Base-by-base conservation (phyloP, 805 yeast genomes). In the Maudiozyma serrabonitensis region DNA sequence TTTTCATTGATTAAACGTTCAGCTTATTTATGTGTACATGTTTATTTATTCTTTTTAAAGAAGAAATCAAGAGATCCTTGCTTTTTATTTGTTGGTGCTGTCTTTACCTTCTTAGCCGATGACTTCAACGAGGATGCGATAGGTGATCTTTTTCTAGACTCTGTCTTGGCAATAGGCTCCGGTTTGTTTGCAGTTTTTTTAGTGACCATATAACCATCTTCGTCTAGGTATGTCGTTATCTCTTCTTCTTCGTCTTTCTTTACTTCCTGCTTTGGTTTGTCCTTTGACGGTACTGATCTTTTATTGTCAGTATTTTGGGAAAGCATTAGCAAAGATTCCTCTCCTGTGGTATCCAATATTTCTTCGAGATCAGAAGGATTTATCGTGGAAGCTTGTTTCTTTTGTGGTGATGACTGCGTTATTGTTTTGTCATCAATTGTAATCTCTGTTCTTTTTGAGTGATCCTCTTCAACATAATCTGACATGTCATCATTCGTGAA, bases 121-220 rank as follows among this genome's bases (percentile, higher is more conserved):
- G 28, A 28, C 26, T 26, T 39, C 13, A 16, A 26, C 12, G 26
- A 26, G 16, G 40, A 6, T 32, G 46, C 16, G 1, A 18, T 15
- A 6, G 39, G 19, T 35, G 40, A 16, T 35, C 40, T 42, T 19
- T 18, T 42, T 9, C 23, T 41, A 28, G 58, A 47, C 6, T 55
- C 42, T 6, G 52, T 54, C 37, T 28, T 28, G 6, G 28, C 18
- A 2, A 12, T 18, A n/a, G 25, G 23, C 7, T 15, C 16, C 3
- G 19, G 19, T 8, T 18, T 39, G 21, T 56, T 48, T 7, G 54
- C 41, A 2, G 52, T 53, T 32, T 37, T 58, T 48, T 56, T 57
- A 4, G 68, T 64, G 12, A 66, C 68, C 31, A 57, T 59, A 48
- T 63, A 66, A 7, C 69, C 69, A 25, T 66, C 69, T 13, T 63